Percentiles rank a stretch among this genome's conserved stretches.
Evolutionary conservation across 139 green algal species (phyloP).

Genomic region (Tetradesmus obliquus): DNA sequence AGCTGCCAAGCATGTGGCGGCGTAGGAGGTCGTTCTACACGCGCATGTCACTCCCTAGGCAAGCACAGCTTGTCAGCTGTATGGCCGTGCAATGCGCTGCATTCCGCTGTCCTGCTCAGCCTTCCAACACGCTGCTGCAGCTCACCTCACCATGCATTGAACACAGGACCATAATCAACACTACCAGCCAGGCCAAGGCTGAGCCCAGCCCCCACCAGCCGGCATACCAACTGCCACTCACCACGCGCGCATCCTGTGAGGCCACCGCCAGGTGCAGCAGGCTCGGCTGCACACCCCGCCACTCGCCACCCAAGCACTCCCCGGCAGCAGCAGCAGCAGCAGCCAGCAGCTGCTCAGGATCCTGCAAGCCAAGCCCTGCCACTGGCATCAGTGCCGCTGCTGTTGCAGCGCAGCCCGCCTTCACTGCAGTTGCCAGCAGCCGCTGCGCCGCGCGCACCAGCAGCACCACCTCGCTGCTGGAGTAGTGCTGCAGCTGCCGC

Average conservation of each 20-base stretch:
- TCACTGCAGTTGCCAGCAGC: background rate
- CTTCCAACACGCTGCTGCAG: too few species aligned
- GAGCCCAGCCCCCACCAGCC: too few species aligned
- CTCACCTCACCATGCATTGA: too few species aligned
- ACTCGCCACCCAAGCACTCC: background rate
- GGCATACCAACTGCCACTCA: background rate
- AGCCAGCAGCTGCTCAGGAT: background rate
- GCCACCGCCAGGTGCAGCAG: constrained; percentile 15
- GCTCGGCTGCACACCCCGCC: background rate
- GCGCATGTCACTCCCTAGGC: too few species aligned
- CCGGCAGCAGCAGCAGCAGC: background rate
- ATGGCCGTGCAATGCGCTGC: too few species aligned
- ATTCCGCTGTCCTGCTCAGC: too few species aligned
- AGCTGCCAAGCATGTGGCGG: too few species aligned
- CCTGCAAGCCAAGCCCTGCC: background rate
- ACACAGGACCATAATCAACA: too few species aligned
- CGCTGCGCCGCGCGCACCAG: background rate
- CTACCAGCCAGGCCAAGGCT: too few species aligned
- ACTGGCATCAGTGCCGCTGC: background rate
- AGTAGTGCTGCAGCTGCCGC: background rate
- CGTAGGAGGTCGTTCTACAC: too few species aligned
- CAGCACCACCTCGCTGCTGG: background rate
- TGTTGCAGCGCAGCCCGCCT: background rate
- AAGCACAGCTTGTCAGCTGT: too few species aligned
- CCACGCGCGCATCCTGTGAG: background rate